These are phyloP conservation scores for Penicillium odoratum DNA, from an alignment of 495 filamentous ascomycete species.

Conservation along the genomic window DNA sequence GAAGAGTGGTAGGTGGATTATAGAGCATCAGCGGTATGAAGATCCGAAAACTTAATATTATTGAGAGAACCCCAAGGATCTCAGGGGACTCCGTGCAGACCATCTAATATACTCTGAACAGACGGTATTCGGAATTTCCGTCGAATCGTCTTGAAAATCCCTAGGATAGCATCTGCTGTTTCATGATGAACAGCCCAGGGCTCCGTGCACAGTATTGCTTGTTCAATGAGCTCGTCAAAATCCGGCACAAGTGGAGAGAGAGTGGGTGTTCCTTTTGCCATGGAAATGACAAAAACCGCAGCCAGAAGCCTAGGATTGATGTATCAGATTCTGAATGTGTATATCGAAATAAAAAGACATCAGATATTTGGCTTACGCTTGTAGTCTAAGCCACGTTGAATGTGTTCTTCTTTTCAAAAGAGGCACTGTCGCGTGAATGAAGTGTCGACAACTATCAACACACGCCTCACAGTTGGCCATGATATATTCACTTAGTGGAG, in stretches of 20 bases:
- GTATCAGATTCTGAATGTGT: not conserved
- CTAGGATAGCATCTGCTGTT: slow-evolving; percentile 18
- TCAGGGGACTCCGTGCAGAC: no score
- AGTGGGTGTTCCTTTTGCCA: slow-evolving; percentile 18
- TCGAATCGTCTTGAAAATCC: slow-evolving; percentile 23
- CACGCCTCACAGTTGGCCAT: slow-evolving; percentile 19
- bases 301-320: slow-evolving; percentile 13
- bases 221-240: slow-evolving; percentile 16
- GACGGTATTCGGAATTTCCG: slow-evolving; percentile 16
- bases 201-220: slow-evolving; percentile 12
- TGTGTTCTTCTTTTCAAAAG: slow-evolving; percentile 18
- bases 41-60: no score
- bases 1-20: no score
- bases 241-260: slow-evolving; percentile 18
- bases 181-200: slow-evolving; percentile 20
- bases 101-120: no score
- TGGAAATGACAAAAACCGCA: slow-evolving; percentile 21
- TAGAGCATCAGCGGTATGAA: no score
- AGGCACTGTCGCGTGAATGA: slow-evolving; percentile 10
- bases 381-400: slow-evolving; percentile 19
- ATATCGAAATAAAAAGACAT: not conserved
- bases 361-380: slow-evolving; percentile 14
- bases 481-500: slow-evolving; percentile 11
- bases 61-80: no score
- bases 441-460: slow-evolving; percentile 21